Conservation (phyloP, 495 filamentous ascomycete species). For the Penicillium argentinense region DNA sequence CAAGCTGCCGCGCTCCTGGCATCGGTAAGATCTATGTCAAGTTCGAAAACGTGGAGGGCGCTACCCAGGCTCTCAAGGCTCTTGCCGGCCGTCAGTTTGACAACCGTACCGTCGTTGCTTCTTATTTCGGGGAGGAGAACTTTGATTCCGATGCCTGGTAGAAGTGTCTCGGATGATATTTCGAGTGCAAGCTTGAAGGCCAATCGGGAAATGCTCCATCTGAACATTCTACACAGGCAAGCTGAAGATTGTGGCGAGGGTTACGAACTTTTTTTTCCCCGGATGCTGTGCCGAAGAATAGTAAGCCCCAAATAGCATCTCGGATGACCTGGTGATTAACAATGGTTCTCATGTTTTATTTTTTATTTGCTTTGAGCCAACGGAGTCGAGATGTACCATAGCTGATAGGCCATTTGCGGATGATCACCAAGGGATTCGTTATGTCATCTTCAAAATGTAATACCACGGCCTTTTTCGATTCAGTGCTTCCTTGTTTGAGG, state of each 20-base stretch:
- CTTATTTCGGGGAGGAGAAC: slow-evolving; percentile 77
- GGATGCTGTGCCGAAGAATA: no score
- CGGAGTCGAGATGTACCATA: slow-evolving; percentile 23
- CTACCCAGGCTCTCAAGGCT: slow-evolving; percentile 79
- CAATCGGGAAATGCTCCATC: no score
- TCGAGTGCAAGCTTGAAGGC: no score
- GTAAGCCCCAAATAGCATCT: no score
- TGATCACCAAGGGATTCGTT: slow-evolving; percentile 22
- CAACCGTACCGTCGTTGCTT: slow-evolving; percentile 92
- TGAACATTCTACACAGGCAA: no score
- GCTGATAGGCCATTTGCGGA: slow-evolving; percentile 26
- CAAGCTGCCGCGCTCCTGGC: slow-evolving; percentile 77
- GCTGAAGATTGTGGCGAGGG: no score
- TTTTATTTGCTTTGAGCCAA: slow-evolving; percentile 11
- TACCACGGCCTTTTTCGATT: slow-evolving; percentile 2
- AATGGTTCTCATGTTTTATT: slow-evolving; percentile 6
- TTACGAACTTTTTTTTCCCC: slow-evolving; percentile 5
- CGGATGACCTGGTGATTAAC: background rate
- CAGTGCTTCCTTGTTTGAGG: background rate
- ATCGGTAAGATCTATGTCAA: slow-evolving; percentile 98
- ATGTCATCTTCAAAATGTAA: slow-evolving; percentile 27
- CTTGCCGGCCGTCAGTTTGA: slow-evolving; percentile 94
- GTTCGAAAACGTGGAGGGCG: slow-evolving; percentile 74
- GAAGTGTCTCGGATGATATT: background rate
- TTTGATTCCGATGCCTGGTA: slow-evolving; percentile 32